Conservation (phyloP, 192 early-diverging fungal species). For the Funneliformis geosporum region DNA sequence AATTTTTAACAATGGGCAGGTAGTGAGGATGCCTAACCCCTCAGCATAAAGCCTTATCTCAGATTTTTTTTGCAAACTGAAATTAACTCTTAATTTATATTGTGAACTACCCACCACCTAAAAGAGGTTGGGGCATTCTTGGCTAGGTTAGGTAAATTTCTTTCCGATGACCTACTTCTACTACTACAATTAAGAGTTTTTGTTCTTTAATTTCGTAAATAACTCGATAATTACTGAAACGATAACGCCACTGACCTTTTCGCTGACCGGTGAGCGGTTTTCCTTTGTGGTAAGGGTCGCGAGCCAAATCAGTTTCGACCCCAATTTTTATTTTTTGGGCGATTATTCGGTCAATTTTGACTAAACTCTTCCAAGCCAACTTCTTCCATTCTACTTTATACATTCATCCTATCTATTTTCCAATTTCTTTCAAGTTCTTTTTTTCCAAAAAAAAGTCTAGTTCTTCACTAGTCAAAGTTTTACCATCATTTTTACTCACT, state of each 20-base stretch:
- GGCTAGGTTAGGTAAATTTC: constrained; percentile 9
- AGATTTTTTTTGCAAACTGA: too few relatives aligned
- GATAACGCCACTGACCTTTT: constrained; percentile 1
- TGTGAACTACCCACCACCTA: too few relatives aligned
- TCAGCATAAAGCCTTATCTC: too few relatives aligned
- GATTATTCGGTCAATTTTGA: background rate
- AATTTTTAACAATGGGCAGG: too few relatives aligned
- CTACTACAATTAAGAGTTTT: background rate
- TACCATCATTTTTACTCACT: background rate
- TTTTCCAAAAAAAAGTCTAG: background rate
- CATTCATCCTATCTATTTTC: background rate
- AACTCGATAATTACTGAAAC: constrained; percentile 13
- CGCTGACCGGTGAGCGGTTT: background rate
- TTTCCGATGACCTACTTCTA: constrained; percentile 5
- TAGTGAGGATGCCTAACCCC: too few relatives aligned
- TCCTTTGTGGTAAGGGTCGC: background rate
- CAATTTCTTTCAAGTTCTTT: background rate
- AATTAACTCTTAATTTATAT: too few relatives aligned
- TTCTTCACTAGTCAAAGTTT: background rate
- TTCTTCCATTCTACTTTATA: background rate
- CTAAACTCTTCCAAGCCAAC: background rate
- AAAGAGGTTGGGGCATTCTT: too few relatives aligned
- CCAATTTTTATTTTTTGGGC: background rate
- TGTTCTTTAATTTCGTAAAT: background rate
- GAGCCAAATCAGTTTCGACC: background rate